Evolutionary conservation across 306 rosid genomes (phyloP).

Genomic region (Castanopsis chinensis): DNA sequence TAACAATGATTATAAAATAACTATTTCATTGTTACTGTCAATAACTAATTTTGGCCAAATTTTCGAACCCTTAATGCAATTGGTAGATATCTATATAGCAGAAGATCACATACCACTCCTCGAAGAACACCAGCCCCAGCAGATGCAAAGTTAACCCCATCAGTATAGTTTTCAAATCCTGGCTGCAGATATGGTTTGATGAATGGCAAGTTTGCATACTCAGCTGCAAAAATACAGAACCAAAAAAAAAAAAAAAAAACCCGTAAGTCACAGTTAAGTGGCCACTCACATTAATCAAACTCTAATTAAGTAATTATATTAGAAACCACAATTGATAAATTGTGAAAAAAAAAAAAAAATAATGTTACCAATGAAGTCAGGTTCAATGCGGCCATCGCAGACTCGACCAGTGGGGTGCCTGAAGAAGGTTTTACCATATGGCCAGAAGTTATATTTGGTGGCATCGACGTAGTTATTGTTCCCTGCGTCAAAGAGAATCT

Average conservation of each 20-base stretch:
- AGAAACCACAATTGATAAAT: too few species aligned
- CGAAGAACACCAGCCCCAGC: background rate
- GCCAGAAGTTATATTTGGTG: background rate
- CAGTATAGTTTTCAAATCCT: background rate
- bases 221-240: background rate
- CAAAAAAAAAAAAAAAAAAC: background rate
- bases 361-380: background rate
- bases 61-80: background rate
- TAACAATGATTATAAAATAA: too few species aligned
- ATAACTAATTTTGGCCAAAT: background rate
- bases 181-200: background rate
- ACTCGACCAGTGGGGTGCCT: background rate
- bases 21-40: too few species aligned
- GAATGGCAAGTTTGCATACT: background rate
- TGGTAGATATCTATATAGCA: too few species aligned
- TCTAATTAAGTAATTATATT: too few species aligned
- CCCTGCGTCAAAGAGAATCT: background rate
- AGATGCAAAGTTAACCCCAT: background rate
- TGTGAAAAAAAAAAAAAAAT: background rate
- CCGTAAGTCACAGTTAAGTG: too few species aligned
- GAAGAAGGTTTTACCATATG: background rate
- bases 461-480: background rate
- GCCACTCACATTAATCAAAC: too few species aligned
- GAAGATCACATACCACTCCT: background rate
- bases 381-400: background rate